Evolutionary conservation across 2,329 filamentous ascomycete species (phyloP).

Genomic region (Trichoderma citrinoviride): DNA sequence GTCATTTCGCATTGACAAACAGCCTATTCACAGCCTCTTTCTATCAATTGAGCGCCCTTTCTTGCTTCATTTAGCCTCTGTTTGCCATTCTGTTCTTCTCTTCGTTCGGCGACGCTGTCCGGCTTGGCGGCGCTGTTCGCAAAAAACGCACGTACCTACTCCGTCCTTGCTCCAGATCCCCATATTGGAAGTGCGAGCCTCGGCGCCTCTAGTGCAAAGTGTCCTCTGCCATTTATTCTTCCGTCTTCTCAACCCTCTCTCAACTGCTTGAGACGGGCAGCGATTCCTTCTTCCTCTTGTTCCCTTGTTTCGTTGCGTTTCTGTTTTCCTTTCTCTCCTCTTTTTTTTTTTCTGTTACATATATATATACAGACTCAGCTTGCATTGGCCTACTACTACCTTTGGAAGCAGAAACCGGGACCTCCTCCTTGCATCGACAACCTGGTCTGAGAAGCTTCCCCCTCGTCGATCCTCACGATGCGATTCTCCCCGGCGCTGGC

Average conservation of each 20-base stretch:
- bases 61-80: not conserved
- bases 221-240: constrained; percentile 26
- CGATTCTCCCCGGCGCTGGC: constrained; percentile 42
- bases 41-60: no score
- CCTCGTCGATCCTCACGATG: constrained; percentile 38
- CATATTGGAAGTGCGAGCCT: not conserved
- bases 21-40: not conserved
- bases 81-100: not conserved
- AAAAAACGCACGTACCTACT: not conserved
- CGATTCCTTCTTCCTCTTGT: no score
- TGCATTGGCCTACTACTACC: not conserved
- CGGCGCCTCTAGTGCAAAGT: constrained; percentile 29
- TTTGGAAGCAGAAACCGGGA: not conserved
- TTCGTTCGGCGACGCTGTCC: not conserved
- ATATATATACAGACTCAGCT: no score
- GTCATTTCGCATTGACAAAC: not conserved
- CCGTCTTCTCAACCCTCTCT: constrained; percentile 12
- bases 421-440: not conserved
- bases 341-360: not conserved
- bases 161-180: not conserved
- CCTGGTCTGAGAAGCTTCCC: not conserved
- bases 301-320: no score
- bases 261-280: not conserved
- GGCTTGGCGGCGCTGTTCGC: constrained; percentile 18
- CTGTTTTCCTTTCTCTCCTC: not conserved